Conservation (phyloP, 306 rosid genomes). For the Urtica urens region DNA sequence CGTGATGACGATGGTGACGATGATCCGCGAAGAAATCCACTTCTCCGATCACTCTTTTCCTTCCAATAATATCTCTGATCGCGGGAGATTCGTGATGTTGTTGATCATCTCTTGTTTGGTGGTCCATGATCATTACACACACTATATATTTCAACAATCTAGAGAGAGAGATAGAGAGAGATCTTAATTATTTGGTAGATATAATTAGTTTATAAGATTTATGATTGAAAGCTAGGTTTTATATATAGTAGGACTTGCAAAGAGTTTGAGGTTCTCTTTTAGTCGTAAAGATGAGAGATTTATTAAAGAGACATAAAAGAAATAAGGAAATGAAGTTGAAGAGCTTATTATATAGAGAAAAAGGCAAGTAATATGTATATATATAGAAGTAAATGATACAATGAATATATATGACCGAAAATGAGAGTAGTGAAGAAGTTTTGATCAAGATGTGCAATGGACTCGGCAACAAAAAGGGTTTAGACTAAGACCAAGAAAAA, state of each 20-base stretch:
- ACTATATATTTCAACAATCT: no score
- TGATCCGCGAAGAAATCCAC: conserved; percentile 43
- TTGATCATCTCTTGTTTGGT: neutral
- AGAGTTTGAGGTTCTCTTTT: no score
- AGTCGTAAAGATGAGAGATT: no score
- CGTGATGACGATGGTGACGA: neutral
- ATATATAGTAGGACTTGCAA: no score
- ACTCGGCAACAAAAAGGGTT: conserved; percentile 53
- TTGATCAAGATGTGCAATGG: conserved; percentile 27
- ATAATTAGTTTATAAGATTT: no score
- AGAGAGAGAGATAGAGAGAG: conserved; percentile 1
- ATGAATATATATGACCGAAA: no score
- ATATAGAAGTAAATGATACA: no score
- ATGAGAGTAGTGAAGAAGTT: neutral
- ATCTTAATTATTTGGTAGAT: neutral
- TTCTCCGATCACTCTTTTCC: conserved; percentile 29
- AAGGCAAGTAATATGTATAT: no score
- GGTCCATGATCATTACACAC: conserved; percentile 22
- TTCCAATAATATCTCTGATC: neutral
- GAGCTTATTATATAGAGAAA: no score
- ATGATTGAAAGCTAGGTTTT: no score
- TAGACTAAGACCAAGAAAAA: conserved; percentile 40
- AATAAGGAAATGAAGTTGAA: no score
- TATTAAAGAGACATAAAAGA: no score
- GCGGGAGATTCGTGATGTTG: neutral